Percentiles rank a stretch among this genome's conserved stretches.
Conservation (phyloP, 179 eudicot species). For the Vitellaria paradoxa region DNA sequence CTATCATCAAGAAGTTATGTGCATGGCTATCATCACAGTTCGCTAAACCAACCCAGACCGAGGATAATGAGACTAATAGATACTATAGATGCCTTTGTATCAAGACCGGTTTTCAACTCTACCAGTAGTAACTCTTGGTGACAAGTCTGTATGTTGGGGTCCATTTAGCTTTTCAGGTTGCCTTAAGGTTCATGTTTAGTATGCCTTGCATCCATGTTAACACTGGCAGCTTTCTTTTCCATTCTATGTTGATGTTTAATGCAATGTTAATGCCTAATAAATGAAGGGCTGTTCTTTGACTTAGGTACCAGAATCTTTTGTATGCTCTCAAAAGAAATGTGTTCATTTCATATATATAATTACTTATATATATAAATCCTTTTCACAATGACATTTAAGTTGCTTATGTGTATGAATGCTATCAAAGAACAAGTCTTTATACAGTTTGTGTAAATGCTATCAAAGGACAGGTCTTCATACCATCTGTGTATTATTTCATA, state of each 20-base stretch:
- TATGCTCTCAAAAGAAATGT: not conserved
- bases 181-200: not conserved
- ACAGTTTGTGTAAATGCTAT: not conserved
- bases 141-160: not conserved
- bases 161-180: conserved; percentile 3
- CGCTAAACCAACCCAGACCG: not conserved
- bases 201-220: not conserved
- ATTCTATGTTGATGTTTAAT: not conserved
- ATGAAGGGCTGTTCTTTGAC: not conserved
- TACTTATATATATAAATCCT: not conserved
- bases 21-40: not conserved
- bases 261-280: not conserved
- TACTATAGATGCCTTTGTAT: not conserved
- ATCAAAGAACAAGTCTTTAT: not conserved
- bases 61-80: not conserved
- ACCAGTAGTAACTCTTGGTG: not conserved
- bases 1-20: not conserved
- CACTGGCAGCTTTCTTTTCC: not conserved
- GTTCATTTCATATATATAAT: not conserved
- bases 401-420: not conserved
- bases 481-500: not conserved
- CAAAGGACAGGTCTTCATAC: too few relatives aligned
- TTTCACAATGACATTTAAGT: not conserved
- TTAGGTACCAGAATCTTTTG: not conserved
- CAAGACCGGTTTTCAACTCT: not conserved